Evolutionary conservation across 345 rosid genomes (phyloP).

Genomic region (Melaleuca alternifolia): DNA sequence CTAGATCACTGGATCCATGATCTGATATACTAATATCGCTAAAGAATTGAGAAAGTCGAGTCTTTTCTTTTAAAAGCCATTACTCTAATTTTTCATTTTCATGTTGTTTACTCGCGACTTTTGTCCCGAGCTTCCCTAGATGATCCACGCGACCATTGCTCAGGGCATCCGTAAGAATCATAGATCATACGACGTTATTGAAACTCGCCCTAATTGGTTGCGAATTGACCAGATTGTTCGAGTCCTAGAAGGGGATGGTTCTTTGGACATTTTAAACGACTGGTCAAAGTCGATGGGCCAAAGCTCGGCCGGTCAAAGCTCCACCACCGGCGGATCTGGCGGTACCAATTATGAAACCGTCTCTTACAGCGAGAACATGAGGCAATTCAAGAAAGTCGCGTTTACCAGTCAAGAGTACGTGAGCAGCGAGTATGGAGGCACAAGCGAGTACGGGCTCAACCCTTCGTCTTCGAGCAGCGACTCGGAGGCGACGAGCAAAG

Average conservation of each 20-base stretch:
- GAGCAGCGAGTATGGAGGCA: conserved; percentile 54
- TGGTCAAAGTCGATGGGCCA: conserved; percentile 2
- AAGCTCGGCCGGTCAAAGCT: conserved; percentile 4
- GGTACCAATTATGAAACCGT: conserved; percentile 10
- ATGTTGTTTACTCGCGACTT: neutral
- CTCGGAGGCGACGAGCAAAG: conserved; percentile 5
- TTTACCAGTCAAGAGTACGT: conserved; percentile 23
- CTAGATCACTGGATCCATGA: neutral
- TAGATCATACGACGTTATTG: neutral
- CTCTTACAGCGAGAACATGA: conserved; percentile 43
- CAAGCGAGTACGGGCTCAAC: conserved; percentile 65
- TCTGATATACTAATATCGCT: neutral
- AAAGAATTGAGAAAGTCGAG: neutral
- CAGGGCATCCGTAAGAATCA: neutral
- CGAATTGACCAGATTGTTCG: conserved; percentile 39
- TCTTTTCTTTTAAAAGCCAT: neutral
- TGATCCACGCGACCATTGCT: neutral
- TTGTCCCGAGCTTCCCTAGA: neutral
- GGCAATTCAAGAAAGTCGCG: conserved; percentile 30
- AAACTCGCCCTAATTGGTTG: neutral
- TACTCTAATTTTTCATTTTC: neutral
- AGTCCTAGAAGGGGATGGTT: conserved; percentile 55
- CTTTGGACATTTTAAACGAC: conserved; percentile 45
- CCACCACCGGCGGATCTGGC: conserved; percentile 10
- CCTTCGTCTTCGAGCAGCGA: conserved; percentile 67